Evolutionary conservation across 768 basidiomycete genomes (phyloP), one percentile per base, ranked within the genome.

Genomic region (Cystoderma amianthinum): DNA sequence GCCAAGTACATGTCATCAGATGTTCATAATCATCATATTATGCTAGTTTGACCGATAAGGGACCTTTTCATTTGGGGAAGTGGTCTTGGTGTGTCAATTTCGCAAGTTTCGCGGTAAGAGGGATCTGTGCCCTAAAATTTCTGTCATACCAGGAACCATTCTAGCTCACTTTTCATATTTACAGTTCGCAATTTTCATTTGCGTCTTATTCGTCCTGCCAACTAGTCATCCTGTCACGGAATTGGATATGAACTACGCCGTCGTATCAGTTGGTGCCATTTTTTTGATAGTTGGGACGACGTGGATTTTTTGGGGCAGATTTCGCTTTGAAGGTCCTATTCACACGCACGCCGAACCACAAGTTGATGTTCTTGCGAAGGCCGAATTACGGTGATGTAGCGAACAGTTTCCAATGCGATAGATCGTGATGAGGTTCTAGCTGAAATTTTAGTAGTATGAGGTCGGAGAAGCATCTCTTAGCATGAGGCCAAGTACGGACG

Each of bases 201-300:
- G 74, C 51, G 51, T 74, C 3, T 63, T 78, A 2, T 78, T 78
- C 58, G 57, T 79, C 41, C 60, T 79, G 16, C 76, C 75, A 4
- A 79, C 75, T n/a, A 63, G 69, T 1, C 64, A 63, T 37, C 77
- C 76, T 0, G 74, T 76, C 15, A 69, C 57, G 28, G 45, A 59
- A 33, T 48, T 66, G 36, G 71, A 75, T 52, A 80, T 78, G 77
- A 78, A 79, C 53, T 78, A 80, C 44, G 63, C 77, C 0, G 59
- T 78, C 37, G 63, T 78, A 2, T 74, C 76, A 3, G 60, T 78
- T 16, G 74, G 72, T 5, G 71, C 59, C 0, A 58, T 77, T 12
- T 46, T 64, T 17, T 21, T 74, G 22, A 48, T 76, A n/a, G 74
- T 76, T 12, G 54, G 56, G 3, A 20, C 64, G 0, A 68, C 67